These are phyloP conservation scores for Ceratobasidium theobromae DNA, from an alignment of 1,284 basidiomycete species.

Conservation along the genomic window DNA sequence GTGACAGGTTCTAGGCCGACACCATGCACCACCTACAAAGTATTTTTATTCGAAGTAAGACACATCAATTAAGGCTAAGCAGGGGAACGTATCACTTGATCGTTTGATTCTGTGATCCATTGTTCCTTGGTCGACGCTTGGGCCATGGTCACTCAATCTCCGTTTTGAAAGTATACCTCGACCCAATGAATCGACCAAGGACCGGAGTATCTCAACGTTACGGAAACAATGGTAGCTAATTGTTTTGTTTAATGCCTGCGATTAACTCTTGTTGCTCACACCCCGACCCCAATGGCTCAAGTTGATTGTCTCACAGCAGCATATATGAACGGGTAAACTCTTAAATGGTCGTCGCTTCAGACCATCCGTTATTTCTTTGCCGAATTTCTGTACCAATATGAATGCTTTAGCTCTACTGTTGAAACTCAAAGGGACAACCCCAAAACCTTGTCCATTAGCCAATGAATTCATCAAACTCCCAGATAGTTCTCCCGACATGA, in stretches of 20 bases:
- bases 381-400: neutral
- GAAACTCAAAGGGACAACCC: neutral
- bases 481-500: slow-evolving; percentile 48
- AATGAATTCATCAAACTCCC: slow-evolving; percentile 39
- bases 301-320: too few relatives aligned
- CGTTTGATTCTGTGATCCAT: neutral
- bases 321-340: neutral
- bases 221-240: slow-evolving; percentile 7
- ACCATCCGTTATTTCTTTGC: too few relatives aligned
- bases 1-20: too few relatives aligned
- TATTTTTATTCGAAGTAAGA: too few relatives aligned
- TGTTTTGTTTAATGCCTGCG: neutral
- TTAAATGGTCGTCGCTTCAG: too few relatives aligned
- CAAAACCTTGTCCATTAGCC: neutral
- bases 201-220: neutral
- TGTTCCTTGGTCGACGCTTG: slow-evolving; percentile 15
- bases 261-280: slow-evolving; percentile 23
- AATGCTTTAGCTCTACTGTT: neutral
- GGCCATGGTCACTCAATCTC: neutral
- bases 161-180: neutral
- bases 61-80: too few relatives aligned
- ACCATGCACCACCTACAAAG: too few relatives aligned
- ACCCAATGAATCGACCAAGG: neutral
- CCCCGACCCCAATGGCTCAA: too few relatives aligned
- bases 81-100: neutral